Evolutionary conservation across 768 basidiomycete genomes (phyloP).

Genomic region (Lactarius psammicola): DNA sequence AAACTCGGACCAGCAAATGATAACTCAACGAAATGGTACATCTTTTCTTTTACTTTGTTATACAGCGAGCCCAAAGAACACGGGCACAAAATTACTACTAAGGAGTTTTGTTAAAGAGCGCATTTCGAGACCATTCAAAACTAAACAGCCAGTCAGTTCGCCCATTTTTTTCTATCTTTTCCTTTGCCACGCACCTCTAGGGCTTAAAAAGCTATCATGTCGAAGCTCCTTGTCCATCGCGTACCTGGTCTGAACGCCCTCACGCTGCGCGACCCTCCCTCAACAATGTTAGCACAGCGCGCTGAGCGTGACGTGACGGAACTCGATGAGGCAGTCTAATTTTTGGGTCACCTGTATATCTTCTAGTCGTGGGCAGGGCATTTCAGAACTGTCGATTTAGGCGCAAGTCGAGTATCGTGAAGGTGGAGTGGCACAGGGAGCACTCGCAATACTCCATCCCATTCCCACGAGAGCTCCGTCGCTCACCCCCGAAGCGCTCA

Average conservation of each 20-base stretch:
- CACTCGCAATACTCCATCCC: constrained; percentile 55
- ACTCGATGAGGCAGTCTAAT: background rate
- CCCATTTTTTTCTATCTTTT: too few relatives aligned
- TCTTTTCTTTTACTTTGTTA: too few relatives aligned
- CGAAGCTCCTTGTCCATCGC: constrained; percentile 3
- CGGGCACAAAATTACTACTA: too few relatives aligned
- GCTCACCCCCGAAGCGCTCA: constrained; percentile 32
- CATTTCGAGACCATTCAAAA: too few relatives aligned
- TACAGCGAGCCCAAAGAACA: too few relatives aligned
- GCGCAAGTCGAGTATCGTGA: constrained; percentile 39
- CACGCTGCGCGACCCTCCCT: constrained; percentile 9
- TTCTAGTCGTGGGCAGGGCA: constrained; percentile 43
- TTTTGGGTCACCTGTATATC: constrained; percentile 29
- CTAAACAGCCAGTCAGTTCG: too few relatives aligned
- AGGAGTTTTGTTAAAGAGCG: too few relatives aligned
- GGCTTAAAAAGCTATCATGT: background rate
- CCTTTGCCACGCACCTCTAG: too few relatives aligned
- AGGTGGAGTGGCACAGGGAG: constrained; percentile 53
- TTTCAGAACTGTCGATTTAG: constrained; percentile 63
- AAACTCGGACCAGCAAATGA: too few relatives aligned
- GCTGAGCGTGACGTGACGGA: constrained; percentile 1
- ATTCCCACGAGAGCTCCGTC: constrained; percentile 44
- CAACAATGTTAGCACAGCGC: constrained; percentile 13
- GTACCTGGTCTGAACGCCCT: constrained; percentile 17
- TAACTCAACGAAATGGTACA: too few relatives aligned